Percentiles rank a stretch among this genome's conserved stretches.
These are phyloP conservation scores for Ceratocystis alfenasii DNA, from an alignment of 2,329 filamentous ascomycete species.

Conservation along the genomic window DNA sequence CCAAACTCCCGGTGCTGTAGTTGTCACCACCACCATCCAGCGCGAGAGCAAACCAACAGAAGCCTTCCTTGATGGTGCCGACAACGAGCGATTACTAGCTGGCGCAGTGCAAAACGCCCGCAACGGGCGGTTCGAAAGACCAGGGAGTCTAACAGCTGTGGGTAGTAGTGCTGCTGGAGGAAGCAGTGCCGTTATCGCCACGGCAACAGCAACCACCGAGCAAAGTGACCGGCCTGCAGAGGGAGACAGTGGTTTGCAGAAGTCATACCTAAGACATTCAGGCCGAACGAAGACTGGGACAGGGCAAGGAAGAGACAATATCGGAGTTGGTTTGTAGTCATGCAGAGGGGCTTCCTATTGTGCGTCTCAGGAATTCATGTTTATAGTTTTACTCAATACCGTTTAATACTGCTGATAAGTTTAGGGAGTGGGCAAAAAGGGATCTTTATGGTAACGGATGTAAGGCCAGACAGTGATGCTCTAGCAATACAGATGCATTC, in stretches of 20 bases:
- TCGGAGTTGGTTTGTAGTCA: neutral
- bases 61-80: constrained; percentile 14
- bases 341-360: neutral
- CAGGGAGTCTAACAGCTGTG: constrained; percentile 8
- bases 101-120: neutral
- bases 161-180: neutral
- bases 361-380: neutral
- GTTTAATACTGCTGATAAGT: neutral
- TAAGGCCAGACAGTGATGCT: too few species aligned
- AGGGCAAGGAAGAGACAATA: neutral
- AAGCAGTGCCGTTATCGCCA: neutral
- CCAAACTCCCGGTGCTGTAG: constrained; percentile 25
- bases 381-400: neutral
- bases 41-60: constrained; percentile 28
- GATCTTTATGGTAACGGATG: too few species aligned
- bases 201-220: neutral
- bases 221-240: neutral
- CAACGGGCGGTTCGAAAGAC: neutral
- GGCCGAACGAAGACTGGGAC: neutral
- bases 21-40: constrained; percentile 32
- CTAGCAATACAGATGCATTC: too few species aligned
- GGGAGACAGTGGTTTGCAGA: neutral
- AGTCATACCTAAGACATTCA: neutral
- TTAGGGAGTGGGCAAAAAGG: too few species aligned
- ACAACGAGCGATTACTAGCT: constrained; percentile 19